Evolutionary conservation across 73 alveolate species (phyloP), one percentile per base, ranked within the genome.

Genomic region (Paramecium octaurelia): DNA sequence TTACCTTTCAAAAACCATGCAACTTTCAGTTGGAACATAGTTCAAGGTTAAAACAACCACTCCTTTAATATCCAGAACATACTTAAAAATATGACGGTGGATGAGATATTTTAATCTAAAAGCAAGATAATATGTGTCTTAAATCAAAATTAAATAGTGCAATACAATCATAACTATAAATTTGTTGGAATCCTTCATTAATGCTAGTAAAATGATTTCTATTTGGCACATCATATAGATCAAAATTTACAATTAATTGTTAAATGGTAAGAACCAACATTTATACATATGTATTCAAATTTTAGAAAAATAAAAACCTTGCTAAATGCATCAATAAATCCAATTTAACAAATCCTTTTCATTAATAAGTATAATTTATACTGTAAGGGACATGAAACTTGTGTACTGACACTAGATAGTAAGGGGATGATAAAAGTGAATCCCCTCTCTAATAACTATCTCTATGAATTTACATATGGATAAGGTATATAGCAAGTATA

Each of bases 311-410:
- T 73, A 1, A 73, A 38, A 73, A 73, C 16, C 16, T 36, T 73
- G 10, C 6, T 1, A 46, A 42, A 42, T 80, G 75, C 75, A 10
- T 21, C 91, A 23, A 23, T 27, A 9, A 42, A 80, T 48, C 91
- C 91, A 6, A 48, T 80, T 21, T 31, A 16, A 4, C 10, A 80
- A 80, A 80, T 80, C 2, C 75, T 23, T 9, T 43, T 80, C 8
- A 80, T 80, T 8, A 80, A 80, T 48, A 80, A 80, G 20, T 80
- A 80, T 46, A 80, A 80, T 46, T 48, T 80, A 44, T 80, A 44
- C 23, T 2, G 46, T 24, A 48, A 80, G 14, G 75, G 76, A 21
- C 27, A 31, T 34, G 91, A 80, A 23, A 14, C 46, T 14, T 44
- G 75, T 11, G 4, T 80, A 44, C 46, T 80, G 12, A 80, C 75